phyloP scores from a whole-genome alignment of 176 grass and related monocot genomes.

The Raddia distichophylla region DNA sequence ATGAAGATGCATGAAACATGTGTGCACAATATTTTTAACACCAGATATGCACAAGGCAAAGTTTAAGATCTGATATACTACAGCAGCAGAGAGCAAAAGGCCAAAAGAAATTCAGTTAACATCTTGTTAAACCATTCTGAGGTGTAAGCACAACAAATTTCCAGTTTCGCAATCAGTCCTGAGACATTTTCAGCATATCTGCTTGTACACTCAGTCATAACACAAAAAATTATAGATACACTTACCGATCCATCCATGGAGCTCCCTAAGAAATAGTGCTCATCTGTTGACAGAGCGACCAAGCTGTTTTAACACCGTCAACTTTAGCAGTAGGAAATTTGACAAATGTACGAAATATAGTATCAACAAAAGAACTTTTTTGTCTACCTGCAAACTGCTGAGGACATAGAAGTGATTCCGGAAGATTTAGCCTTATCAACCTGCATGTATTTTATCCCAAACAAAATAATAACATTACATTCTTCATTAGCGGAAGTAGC shows the following conservation, averaged over 20 bases:
- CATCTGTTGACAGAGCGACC: conserved; percentile 67
- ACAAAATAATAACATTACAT: conserved; percentile 20
- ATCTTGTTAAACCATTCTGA: conserved; percentile 14
- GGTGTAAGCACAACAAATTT: conserved; percentile 11
- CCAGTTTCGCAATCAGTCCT: conserved; percentile 4
- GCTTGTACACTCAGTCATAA: conserved; percentile 8
- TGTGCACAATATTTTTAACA: neutral
- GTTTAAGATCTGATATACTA: neutral
- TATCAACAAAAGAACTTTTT: conserved; percentile 11
- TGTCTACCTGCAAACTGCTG: conserved; percentile 69
- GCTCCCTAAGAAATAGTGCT: conserved; percentile 72
- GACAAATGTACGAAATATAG: neutral
- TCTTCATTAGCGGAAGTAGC: neutral
- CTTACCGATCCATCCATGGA: conserved; percentile 87
- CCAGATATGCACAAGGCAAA: conserved; percentile 20
- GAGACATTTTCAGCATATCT: conserved; percentile 5
- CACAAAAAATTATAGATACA: conserved; percentile 2
- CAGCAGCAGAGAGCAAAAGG: neutral
- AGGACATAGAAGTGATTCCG: conserved; percentile 48
- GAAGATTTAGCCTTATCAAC: conserved; percentile 43
- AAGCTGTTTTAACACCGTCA: conserved; percentile 51
- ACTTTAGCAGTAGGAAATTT: conserved; percentile 18
- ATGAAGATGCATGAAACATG: conserved; percentile 22
- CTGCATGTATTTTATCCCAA: conserved; percentile 35
- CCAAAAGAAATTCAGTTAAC: conserved; percentile 30